phyloP scores from a whole-genome alignment of 2,329 filamentous ascomycete genomes.

The Metarhizium rileyi region DNA sequence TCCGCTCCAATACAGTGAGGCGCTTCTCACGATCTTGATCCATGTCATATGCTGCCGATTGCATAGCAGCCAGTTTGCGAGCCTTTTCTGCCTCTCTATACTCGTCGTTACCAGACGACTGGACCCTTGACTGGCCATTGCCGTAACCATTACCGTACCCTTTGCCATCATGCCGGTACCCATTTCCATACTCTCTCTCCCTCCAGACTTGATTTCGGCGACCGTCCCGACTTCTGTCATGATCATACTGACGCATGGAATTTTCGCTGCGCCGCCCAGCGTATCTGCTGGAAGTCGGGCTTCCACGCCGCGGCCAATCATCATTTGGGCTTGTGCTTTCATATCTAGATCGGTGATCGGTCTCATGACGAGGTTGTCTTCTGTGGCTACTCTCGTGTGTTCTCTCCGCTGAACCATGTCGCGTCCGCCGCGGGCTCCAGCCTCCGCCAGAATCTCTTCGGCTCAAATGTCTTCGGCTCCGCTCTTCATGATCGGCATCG shows the following conservation, averaged over 20 bases:
- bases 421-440: slow-evolving; percentile 10
- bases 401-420: slow-evolving; percentile 12
- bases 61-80: slow-evolving; percentile 63
- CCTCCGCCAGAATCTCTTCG: slow-evolving; percentile 16
- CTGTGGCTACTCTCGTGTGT: slow-evolving; percentile 10
- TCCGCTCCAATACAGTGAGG: slow-evolving; percentile 54
- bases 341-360: slow-evolving; percentile 19
- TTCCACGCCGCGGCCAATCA: neutral
- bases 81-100: slow-evolving; percentile 48
- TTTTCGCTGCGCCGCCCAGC: neutral
- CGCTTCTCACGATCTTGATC: slow-evolving; percentile 61
- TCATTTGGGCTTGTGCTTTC: neutral
- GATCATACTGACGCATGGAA: neutral
- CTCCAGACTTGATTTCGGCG: slow-evolving; percentile 1
- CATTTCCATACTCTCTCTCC: neutral
- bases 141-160: slow-evolving; percentile 12
- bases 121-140: neutral
- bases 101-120: slow-evolving; percentile 4
- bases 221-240: slow-evolving; percentile 11
- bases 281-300: neutral
- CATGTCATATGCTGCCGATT: slow-evolving; percentile 57
- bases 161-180: slow-evolving; percentile 2
- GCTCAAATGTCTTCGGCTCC: slow-evolving; percentile 9
- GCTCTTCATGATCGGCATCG: slow-evolving; percentile 12
- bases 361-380: slow-evolving; percentile 13